Base-by-base conservation (phyloP, 1,284 basidiomycete genomes). In the Ustilago crameri region DNA sequence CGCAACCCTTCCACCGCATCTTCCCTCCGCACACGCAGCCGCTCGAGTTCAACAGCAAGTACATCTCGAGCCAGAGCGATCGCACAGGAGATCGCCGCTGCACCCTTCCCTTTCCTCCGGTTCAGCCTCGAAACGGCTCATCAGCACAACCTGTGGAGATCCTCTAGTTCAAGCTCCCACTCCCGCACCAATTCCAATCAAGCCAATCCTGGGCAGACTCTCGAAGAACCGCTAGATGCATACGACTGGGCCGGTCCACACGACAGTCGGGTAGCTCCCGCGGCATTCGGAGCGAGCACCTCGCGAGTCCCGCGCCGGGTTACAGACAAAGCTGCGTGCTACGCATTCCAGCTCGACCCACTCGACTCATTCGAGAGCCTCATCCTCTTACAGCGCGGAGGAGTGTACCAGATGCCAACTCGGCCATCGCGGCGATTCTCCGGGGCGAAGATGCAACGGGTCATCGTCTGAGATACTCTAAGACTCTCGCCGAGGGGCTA, bases 301-400 rank as follows among this genome's bases (percentile, higher is more conserved):
- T 47, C 59, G 9, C 35, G 57, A 3, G 8, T 43, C 0, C 42
- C 55, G 2, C 43, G 55, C 1, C 51, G 48, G 20, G 62, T 51
- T 4, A 47, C 47, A 3, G 44, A 55, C 24, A 60, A 63, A 24
- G 51, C 72, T 5, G 64, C 69, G 5, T 66, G 64, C 38, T 76
- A 76, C 51, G 60, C 66, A 10, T 75, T 77, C 41, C 76, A 78
- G 47, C 76, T 75, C 37, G 76, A 77, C 22, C 66, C 76, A 1
- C 64, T 78, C 20, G 76, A 78, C 30, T 75, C 72, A 30, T 78
- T 78, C 18, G 76, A 78, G 35, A 65, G 56, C 18, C 70, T 76
- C 23, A 76, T 76, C 43, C 62, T 78, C 53, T 78, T 20, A 74
- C 75, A 1, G 68, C 55, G 2, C 34, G 65, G 8, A 37, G 56